phyloP scores from a whole-genome alignment of 331 rosid genomes.

The Pyracantha coccinea region DNA sequence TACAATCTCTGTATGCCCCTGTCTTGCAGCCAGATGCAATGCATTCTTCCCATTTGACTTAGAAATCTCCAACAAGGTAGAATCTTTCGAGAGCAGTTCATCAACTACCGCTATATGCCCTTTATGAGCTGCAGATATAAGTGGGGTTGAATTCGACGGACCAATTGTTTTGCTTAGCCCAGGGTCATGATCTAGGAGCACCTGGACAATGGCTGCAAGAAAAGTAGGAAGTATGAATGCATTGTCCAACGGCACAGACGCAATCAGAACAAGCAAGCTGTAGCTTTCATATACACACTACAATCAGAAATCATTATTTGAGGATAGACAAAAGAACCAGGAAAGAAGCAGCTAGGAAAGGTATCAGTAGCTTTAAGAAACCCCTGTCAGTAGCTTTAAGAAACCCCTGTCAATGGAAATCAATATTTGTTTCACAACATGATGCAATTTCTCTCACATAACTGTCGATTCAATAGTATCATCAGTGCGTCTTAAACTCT shows the following conservation, averaged over 20 bases:
- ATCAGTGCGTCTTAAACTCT: too few relatives aligned
- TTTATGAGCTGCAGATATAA: slow-evolving; percentile 79
- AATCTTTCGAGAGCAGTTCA: slow-evolving; percentile 71
- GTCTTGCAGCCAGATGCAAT: slow-evolving; percentile 91
- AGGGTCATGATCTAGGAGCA: slow-evolving; percentile 60
- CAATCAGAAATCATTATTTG: background rate
- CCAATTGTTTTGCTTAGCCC: slow-evolving; percentile 78
- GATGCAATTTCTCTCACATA: too few relatives aligned
- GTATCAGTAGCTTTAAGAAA: background rate
- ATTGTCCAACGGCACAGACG: background rate
- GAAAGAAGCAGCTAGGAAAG: background rate
- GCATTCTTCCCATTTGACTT: slow-evolving; percentile 88
- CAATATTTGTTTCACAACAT: too few relatives aligned
- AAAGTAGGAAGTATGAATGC: slow-evolving; percentile 9
- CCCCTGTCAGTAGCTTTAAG: background rate
- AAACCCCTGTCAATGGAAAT: too few relatives aligned
- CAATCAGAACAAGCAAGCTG: background rate
- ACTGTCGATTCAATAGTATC: too few relatives aligned
- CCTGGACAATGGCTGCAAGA: slow-evolving; percentile 75
- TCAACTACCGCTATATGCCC: slow-evolving; percentile 80
- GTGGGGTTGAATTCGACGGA: slow-evolving; percentile 81
- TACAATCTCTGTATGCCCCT: slow-evolving; percentile 78
- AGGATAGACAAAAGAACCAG: background rate
- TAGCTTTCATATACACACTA: background rate
- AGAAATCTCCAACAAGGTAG: slow-evolving; percentile 63